Evolutionary conservation across 2,329 filamentous ascomycete species (phyloP).

Genomic region (Helicocarpus griseus): DNA sequence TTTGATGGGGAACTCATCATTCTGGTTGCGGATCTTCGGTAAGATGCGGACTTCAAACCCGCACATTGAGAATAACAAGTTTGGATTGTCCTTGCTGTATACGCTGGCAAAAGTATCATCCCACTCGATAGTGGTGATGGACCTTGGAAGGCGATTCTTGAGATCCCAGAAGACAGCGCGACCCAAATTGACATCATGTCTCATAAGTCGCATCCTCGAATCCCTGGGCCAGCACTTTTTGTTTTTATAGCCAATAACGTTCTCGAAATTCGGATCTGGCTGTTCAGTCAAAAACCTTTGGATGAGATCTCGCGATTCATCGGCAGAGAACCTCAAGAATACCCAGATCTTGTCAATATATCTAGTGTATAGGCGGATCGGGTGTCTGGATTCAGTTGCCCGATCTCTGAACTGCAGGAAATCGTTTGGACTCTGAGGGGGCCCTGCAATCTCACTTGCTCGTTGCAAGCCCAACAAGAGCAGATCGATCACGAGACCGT

Average conservation of each 20-base stretch:
- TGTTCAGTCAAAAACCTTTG: conserved; percentile 97
- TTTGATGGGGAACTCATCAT: conserved; percentile 94
- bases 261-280: conserved; percentile 97
- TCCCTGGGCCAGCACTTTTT: conserved; percentile 99
- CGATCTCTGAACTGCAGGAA: conserved; percentile 95
- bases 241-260: conserved; percentile 97
- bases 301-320: conserved; percentile 91
- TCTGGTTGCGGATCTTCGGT: conserved; percentile 88
- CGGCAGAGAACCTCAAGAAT: conserved; percentile 84
- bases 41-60: conserved; percentile 95
- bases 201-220: conserved; percentile 95
- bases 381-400: conserved; percentile 84
- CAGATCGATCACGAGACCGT: conserved; percentile 88
- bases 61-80: conserved; percentile 93
- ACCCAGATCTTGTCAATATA: conserved; percentile 99
- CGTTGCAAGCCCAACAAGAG: conserved; percentile 85
- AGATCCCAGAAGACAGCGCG: conserved; percentile 98
- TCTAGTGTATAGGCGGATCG: conserved; percentile 91
- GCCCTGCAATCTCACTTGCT: conserved; percentile 94
- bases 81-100: conserved; percentile 96
- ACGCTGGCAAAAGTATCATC: conserved; percentile 97
- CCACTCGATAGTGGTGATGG: conserved; percentile 96
- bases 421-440: conserved; percentile 88
- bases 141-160: conserved; percentile 90
- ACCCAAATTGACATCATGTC: conserved; percentile 95